Evolutionary conservation across 257 asterid genomes (phyloP).

Genomic region (Primulina tabacum): DNA sequence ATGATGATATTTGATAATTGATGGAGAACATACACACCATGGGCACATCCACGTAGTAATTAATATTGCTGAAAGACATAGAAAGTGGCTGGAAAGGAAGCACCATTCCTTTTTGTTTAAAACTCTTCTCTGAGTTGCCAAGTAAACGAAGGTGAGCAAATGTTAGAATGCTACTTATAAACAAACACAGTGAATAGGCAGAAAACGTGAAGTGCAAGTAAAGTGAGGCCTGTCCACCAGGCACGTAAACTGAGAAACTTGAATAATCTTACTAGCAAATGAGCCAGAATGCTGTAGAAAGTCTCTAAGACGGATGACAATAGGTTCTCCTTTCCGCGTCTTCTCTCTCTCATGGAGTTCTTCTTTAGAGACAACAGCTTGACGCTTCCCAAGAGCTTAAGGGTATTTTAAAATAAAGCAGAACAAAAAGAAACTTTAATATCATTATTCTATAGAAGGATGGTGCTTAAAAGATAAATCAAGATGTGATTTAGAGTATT

Average conservation of each 20-base stretch:
- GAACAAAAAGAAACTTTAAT: slow-evolving; percentile 12
- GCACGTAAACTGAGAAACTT: slow-evolving; percentile 6
- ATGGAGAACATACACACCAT: slow-evolving; percentile 47
- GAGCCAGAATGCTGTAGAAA: slow-evolving; percentile 85
- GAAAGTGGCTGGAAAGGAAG: slow-evolving; percentile 88
- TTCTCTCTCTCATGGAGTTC: slow-evolving; percentile 59
- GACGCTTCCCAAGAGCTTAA: slow-evolving; percentile 80
- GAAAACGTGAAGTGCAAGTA: slow-evolving; percentile 6
- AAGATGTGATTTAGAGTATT: slow-evolving; percentile 15
- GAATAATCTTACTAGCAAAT: slow-evolving; percentile 58
- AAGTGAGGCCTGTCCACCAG: background rate
- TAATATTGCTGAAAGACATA: slow-evolving; percentile 80
- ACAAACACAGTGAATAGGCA: slow-evolving; percentile 5
- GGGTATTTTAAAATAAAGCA: slow-evolving; percentile 22
- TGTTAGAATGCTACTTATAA: slow-evolving; percentile 15
- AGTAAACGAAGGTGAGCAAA: slow-evolving; percentile 9
- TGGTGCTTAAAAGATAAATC: slow-evolving; percentile 20
- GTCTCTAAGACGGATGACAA: slow-evolving; percentile 69
- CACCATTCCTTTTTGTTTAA: slow-evolving; percentile 80
- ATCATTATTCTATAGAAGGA: slow-evolving; percentile 11
- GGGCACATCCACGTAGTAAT: slow-evolving; percentile 90
- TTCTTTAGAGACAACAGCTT: slow-evolving; percentile 75
- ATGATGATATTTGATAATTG: slow-evolving; percentile 19
- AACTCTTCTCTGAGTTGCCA: slow-evolving; percentile 64
- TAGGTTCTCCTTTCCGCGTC: slow-evolving; percentile 62